phyloP scores from a whole-genome alignment of 306 rosid genomes.

The Erythrophleum fordii region DNA sequence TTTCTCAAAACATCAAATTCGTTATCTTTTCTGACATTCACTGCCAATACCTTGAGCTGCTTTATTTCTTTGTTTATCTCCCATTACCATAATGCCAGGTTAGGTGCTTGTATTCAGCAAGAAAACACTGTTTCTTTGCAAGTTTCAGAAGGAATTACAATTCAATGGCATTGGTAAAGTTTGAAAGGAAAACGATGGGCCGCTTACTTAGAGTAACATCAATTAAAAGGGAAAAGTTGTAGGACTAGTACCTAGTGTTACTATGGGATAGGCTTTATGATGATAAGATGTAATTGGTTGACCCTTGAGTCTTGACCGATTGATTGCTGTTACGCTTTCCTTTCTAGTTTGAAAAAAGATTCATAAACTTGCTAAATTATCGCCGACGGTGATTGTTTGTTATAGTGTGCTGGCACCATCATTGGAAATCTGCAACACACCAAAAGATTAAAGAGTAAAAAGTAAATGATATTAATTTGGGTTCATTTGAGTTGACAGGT shows the following conservation, averaged over 20 bases:
- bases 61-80: constrained; percentile 2
- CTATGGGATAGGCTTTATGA: constrained; percentile 37
- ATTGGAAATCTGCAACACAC: constrained; percentile 50
- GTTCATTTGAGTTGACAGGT: constrained; percentile 45
- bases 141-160: neutral
- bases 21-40: constrained; percentile 42
- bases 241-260: constrained; percentile 36
- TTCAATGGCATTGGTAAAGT: neutral
- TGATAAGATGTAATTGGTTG: constrained; percentile 44
- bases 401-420: constrained; percentile 49
- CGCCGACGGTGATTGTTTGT: constrained; percentile 53
- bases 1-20: constrained; percentile 24
- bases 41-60: constrained; percentile 40
- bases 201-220: constrained; percentile 23
- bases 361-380: constrained; percentile 49
- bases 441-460: constrained; percentile 25
- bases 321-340: constrained; percentile 41
- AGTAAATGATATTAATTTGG: neutral
- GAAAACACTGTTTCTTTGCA: neutral
- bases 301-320: constrained; percentile 18
- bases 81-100: neutral
- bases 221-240: constrained; percentile 38
- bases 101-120: neutral
- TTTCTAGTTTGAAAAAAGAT: constrained; percentile 43
- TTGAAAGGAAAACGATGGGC: neutral